Evolutionary conservation across 2,329 filamentous ascomycete genomes (phyloP), one percentile per base, ranked within the genome.

Genomic region (Aureobasidium lini): DNA sequence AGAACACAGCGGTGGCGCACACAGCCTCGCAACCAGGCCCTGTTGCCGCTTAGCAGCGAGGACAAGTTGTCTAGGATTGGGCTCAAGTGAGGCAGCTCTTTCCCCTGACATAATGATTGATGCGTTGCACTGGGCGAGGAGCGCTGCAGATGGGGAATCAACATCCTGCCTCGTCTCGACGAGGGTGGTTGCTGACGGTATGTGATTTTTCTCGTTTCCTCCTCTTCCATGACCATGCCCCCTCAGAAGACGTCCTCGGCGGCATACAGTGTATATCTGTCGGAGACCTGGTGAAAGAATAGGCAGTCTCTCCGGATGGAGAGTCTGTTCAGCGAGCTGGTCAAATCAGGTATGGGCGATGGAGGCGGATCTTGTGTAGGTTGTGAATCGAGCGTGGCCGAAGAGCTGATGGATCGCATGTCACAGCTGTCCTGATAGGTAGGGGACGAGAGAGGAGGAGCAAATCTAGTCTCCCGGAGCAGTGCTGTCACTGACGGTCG

Each of bases 1-100:
- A 53, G 37, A 39, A 18, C 23, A 32, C 15, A n/a, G 10, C 18
- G 36, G 50, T 53, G 50, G 37, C 23, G 50, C 11, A 18, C 42
- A 18, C 13, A 28, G n/a, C 37, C 15, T 42, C 49, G 32, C 37
- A n/a, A 9, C 48, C 28, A 34, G 6, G 37, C 28, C 50, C 29
- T 43, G 9, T 53, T 53, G 50, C 50, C 50, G 50, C 50, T 42
- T 53, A 53, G 39, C 50, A 42, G 13, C 15, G n/a, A 40, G 34
- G 15, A 39, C 23, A 28, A 40, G 16, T 52, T 18, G 10, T 36
- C 32, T 23, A 16, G 32, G 31, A 49, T 18, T 18, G 2, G 23
- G 31, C 32, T 49, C 32, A n/a, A n/a, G 13, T 29, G 34, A 28
- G 32, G 34, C 34, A 9, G 2, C 5, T 4, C 34, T 13, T 36